phyloP scores from a whole-genome alignment of 768 basidiomycete species.

The Leccinellum rugosiceps region DNA sequence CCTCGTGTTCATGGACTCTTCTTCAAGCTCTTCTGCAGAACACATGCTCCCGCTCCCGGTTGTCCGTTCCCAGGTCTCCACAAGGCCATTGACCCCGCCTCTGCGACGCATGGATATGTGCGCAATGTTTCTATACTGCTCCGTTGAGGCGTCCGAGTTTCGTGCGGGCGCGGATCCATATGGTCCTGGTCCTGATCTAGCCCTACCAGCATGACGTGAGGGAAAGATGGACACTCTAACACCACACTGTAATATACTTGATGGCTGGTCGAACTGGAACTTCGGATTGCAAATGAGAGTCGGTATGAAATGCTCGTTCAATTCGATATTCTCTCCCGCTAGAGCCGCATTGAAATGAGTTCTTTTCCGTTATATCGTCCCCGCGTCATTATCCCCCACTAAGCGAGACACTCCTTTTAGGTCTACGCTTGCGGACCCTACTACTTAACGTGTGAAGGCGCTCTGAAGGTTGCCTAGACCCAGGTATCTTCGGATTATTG shows the following conservation, averaged over 20 bases:
- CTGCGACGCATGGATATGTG: constrained; percentile 25
- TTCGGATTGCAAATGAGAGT: neutral
- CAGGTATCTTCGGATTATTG: neutral
- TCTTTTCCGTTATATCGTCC: neutral
- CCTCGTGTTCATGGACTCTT: constrained; percentile 15
- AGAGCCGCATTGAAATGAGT: neutral
- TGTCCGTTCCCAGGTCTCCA: constrained; percentile 32
- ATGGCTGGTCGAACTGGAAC: neutral
- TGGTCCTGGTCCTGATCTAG: neutral
- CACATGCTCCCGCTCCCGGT: constrained; percentile 25
- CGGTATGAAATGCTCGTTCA: too few relatives aligned
- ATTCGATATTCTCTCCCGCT: neutral
- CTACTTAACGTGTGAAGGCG: neutral
- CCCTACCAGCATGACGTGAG: neutral
- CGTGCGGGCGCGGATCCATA: neutral
- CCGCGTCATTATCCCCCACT: neutral
- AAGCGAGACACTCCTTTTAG: neutral
- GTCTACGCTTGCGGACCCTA: neutral
- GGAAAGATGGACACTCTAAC: neutral
- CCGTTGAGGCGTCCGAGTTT: constrained; percentile 21
- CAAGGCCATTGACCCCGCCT: constrained; percentile 32
- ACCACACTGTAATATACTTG: neutral
- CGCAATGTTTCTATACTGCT: constrained; percentile 23
- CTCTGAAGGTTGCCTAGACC: neutral
- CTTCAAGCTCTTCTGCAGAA: constrained; percentile 18